A percentile compares a stretch with the other conserved stretches of the same genome.
Evolutionary conservation across 148 eudicot species (phyloP).

Genomic region (Camellia sinensis): DNA sequence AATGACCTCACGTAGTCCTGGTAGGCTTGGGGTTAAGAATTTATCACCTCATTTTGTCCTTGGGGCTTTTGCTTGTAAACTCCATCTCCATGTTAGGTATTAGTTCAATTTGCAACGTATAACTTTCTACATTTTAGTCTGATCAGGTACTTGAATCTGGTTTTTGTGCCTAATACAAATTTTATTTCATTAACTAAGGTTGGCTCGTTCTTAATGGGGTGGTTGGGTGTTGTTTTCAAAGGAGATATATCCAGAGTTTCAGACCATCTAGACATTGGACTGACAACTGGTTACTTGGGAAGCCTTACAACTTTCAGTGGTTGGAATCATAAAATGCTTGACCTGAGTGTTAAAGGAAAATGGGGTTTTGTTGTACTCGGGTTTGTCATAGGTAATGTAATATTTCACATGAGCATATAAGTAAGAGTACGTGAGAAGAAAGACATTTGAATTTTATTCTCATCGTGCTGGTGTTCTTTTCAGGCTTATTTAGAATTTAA

Average conservation of each 20-base stretch:
- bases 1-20: no score
- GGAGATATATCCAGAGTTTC: slow-evolving; percentile 52
- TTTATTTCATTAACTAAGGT: slow-evolving; percentile 36
- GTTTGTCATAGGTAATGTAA: slow-evolving; percentile 50
- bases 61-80: no score
- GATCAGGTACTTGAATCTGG: not conserved
- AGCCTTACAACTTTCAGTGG: slow-evolving; percentile 97
- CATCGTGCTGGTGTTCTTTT: not conserved
- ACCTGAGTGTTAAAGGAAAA: slow-evolving; percentile 71
- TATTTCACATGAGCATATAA: not conserved
- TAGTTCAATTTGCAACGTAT: no score
- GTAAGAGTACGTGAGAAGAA: not conserved
- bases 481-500: not conserved
- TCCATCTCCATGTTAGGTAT: no score
- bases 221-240: slow-evolving; percentile 93
- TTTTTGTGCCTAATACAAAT: not conserved
- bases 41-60: no score
- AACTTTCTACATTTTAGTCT: not conserved
- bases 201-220: slow-evolving; percentile 97
- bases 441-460: not conserved
- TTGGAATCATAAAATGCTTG: slow-evolving; percentile 94
- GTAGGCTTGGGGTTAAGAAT: no score
- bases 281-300: slow-evolving; percentile 89
- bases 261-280: slow-evolving; percentile 66
- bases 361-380: slow-evolving; percentile 77